phyloP scores from a whole-genome alignment of 108 stramenopile species.

The Cyclotella kingstonii region DNA sequence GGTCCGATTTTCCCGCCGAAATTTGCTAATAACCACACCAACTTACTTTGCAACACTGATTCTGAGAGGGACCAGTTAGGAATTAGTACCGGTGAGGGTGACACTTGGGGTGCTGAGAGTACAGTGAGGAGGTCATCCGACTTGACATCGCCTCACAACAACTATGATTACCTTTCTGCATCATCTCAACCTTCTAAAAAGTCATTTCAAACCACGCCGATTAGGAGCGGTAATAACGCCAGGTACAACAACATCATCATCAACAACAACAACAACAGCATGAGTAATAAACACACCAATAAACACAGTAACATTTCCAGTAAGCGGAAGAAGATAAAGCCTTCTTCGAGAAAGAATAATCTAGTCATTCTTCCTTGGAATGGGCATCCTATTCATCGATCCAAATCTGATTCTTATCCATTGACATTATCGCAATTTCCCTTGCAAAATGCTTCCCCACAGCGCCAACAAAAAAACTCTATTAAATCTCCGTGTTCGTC shows the following conservation, averaged over 20 bases:
- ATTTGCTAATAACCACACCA: neutral
- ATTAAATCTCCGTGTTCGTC: neutral
- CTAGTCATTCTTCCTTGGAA: conserved; percentile 25
- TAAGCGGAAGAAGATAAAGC: conserved; percentile 6
- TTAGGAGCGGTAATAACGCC: neutral
- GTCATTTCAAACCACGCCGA: neutral
- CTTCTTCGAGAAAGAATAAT: conserved; percentile 20
- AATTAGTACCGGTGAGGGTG: neutral
- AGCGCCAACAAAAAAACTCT: neutral
- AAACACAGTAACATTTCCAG: neutral
- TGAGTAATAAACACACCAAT: neutral
- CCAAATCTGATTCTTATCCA: neutral
- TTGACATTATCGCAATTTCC: neutral
- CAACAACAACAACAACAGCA: neutral
- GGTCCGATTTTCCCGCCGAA: neutral
- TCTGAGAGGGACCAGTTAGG: neutral
- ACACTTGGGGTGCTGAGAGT: neutral
- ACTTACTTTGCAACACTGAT: neutral
- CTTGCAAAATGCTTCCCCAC: neutral
- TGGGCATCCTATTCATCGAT: neutral
- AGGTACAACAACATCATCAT: neutral
- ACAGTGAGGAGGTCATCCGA: no score
- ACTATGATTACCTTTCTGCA: no score
- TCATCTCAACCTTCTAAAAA: no score
- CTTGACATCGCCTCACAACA: no score